Percentiles rank a stretch among this genome's conserved stretches.
These are phyloP conservation scores for Ceratopteris richardii DNA, from an alignment of 75 land plant genomes.

Conservation along the genomic window DNA sequence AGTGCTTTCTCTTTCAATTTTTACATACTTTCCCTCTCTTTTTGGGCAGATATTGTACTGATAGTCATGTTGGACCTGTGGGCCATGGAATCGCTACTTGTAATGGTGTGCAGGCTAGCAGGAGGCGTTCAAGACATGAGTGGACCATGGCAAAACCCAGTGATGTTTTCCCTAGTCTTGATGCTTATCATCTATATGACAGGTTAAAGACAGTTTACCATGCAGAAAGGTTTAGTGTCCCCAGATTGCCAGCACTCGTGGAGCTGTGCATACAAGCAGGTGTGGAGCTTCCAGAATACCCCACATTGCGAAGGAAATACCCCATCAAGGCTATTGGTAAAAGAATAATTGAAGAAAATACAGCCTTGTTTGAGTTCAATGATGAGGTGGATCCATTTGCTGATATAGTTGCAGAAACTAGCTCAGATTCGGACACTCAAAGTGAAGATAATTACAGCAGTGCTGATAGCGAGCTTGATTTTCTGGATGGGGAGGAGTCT, in stretches of 20 bases:
- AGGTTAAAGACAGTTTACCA: slow-evolving; percentile 69
- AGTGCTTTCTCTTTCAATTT: not conserved
- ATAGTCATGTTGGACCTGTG: slow-evolving; percentile 70
- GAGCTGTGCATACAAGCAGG: slow-evolving; percentile 99
- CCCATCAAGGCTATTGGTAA: slow-evolving; percentile 47
- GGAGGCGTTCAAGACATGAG: slow-evolving; percentile 54
- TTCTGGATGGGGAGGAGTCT: slow-evolving; percentile 7
- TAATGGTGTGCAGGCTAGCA: slow-evolving; percentile 32
- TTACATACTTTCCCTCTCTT: not conserved
- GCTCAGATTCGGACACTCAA: not conserved
- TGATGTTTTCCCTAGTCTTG: slow-evolving; percentile 68
- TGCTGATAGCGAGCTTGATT: not conserved
- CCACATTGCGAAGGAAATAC: slow-evolving; percentile 64
- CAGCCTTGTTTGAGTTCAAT: not conserved
- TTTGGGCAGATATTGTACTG: slow-evolving; percentile 62
- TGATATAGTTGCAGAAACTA: not conserved
- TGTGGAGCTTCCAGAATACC: slow-evolving; percentile 74
- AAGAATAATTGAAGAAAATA: slow-evolving; percentile 9
- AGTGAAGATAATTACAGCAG: not conserved
- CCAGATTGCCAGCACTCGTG: slow-evolving; percentile 72
- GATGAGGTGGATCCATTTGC: not conserved
- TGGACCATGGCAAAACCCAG: slow-evolving; percentile 56
- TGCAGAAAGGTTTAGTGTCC: slow-evolving; percentile 52
- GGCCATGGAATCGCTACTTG: slow-evolving; percentile 86
- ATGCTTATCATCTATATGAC: slow-evolving; percentile 76